A percentile compares a stretch with the other conserved stretches of the same genome.
Evolutionary conservation across 2,329 filamentous ascomycete genomes (phyloP).

Genomic region (Colletotrichum tropicicola): DNA sequence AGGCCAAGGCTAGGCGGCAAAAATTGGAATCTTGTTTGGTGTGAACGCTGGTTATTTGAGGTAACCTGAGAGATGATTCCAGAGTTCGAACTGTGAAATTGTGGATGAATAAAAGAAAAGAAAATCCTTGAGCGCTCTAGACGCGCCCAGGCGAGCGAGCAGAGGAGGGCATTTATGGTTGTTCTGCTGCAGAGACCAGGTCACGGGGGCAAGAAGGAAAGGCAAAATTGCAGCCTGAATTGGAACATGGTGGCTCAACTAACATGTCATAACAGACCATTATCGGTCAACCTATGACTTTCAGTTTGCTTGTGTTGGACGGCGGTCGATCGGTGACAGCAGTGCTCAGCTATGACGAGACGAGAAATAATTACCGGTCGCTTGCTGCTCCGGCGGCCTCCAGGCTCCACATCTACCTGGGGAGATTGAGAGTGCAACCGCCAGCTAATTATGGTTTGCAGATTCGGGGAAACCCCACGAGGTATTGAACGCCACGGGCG

Average conservation of each 20-base stretch:
- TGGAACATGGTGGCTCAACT: neutral
- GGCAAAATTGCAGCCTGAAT: neutral
- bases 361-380: neutral
- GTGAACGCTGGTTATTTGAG: no score
- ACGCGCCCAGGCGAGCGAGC: neutral
- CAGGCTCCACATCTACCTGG: neutral
- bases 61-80: no score
- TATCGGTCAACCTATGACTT: neutral
- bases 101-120: neutral
- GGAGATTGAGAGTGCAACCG: neutral
- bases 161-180: neutral
- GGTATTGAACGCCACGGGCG: neutral
- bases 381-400: neutral
- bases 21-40: no score
- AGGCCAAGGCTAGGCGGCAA: no score
- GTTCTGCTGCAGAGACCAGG: neutral
- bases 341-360: neutral
- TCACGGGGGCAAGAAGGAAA: neutral
- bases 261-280: neutral
- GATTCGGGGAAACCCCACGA: neutral
- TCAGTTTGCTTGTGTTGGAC: neutral
- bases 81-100: neutral
- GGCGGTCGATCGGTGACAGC: neutral
- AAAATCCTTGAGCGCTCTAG: no score
- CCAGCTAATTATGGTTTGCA: no score